These are phyloP conservation scores for Mycena latifolia DNA, from an alignment of 768 basidiomycete species.

Conservation along the genomic window DNA sequence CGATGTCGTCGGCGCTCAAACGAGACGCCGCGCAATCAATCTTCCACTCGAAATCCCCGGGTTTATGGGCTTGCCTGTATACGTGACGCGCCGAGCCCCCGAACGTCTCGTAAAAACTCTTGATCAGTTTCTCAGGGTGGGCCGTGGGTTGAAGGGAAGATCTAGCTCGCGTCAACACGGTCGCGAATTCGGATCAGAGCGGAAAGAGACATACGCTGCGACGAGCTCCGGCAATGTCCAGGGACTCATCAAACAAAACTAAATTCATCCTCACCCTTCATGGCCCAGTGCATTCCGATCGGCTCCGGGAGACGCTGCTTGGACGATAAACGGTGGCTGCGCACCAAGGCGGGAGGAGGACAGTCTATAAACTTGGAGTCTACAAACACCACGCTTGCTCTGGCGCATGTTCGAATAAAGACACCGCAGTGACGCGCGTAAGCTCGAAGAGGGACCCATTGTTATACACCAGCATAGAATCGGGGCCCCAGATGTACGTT, in stretches of 20 bases:
- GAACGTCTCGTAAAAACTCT: neutral
- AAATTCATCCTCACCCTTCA: slow-evolving; percentile 1
- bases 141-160: too few species aligned
- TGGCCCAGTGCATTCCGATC: neutral
- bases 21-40: neutral
- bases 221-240: slow-evolving; percentile 19
- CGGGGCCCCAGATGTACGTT: neutral
- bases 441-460: neutral
- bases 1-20: neutral
- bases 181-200: too few species aligned
- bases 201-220: neutral
- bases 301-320: slow-evolving; percentile 3
- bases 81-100: slow-evolving; percentile 7
- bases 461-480: neutral
- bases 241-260: slow-evolving; percentile 20
- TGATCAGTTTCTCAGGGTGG: neutral
- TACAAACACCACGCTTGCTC: neutral
- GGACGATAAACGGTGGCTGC: neutral
- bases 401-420: neutral
- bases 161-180: too few species aligned
- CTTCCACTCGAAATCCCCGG: neutral
- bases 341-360: too few species aligned
- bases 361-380: too few species aligned
- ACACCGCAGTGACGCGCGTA: neutral
- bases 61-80: neutral